These are phyloP conservation scores for Grigorovia jiainica DNA, from an alignment of 805 yeast genomes.

Conservation along the genomic window DNA sequence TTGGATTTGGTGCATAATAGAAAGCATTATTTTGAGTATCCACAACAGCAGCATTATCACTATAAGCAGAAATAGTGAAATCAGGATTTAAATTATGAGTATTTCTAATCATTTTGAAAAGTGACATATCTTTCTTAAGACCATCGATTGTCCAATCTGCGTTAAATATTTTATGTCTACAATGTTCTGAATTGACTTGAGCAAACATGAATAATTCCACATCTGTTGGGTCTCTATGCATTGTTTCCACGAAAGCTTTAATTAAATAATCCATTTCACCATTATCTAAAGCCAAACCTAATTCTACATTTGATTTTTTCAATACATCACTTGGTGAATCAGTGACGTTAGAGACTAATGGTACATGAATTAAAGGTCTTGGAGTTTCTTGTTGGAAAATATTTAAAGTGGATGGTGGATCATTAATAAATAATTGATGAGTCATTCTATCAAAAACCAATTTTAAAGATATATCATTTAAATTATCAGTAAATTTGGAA, in stretches of 20 bases:
- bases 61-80: conserved; percentile 84
- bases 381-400: conserved; percentile 73
- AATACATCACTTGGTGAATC: conserved; percentile 41
- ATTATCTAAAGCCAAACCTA: conserved; percentile 90
- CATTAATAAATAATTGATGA: conserved; percentile 51
- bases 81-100: conserved; percentile 77
- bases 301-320: conserved; percentile 62
- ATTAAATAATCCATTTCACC: conserved; percentile 88
- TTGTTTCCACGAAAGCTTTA: conserved; percentile 64
- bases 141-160: conserved; percentile 98
- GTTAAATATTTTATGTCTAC: conserved; percentile 97
- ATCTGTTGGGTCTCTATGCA: conserved; percentile 90
- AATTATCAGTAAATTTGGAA: conserved; percentile 46
- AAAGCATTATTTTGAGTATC: conserved; percentile 49
- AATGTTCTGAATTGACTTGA: conserved; percentile 97
- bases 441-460: conserved; percentile 93
- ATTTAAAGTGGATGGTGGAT: conserved; percentile 58
- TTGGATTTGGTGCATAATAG: conserved; percentile 68
- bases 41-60: conserved; percentile 95
- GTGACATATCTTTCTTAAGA: conserved; percentile 55
- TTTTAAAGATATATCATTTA: conserved; percentile 48
- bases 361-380: conserved; percentile 71
- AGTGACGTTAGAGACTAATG: conserved; percentile 39
- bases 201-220: conserved; percentile 98
- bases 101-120: conserved; percentile 92